Percentiles rank a stretch among this genome's conserved stretches.
Evolutionary conservation across 1,284 basidiomycete species (phyloP).

Genomic region (Phenoliferia sp.): DNA sequence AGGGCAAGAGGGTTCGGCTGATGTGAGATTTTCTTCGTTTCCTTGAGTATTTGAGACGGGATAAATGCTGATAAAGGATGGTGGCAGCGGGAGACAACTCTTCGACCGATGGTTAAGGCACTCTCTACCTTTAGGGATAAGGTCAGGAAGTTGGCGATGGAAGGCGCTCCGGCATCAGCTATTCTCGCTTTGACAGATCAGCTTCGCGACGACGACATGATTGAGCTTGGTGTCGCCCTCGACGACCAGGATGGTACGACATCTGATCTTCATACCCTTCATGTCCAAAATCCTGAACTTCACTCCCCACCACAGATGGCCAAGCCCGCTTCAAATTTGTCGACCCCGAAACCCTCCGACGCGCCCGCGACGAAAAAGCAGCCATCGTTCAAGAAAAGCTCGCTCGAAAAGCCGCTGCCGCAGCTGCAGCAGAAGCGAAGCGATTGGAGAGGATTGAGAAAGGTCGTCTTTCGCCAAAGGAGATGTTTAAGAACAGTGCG

Average conservation of each 20-base stretch:
- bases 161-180: constrained; percentile 57
- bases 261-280: neutral
- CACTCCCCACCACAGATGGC: constrained; percentile 58
- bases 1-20: constrained; percentile 44
- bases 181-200: constrained; percentile 81
- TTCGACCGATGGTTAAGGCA: constrained; percentile 84
- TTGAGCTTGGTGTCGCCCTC: constrained; percentile 87
- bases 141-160: constrained; percentile 77
- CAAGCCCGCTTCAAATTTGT: constrained; percentile 91
- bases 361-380: constrained; percentile 85
- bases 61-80: neutral
- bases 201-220: constrained; percentile 82
- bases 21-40: constrained; percentile 52
- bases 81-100: constrained; percentile 56
- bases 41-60: neutral
- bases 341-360: constrained; percentile 72
- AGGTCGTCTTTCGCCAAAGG: constrained; percentile 66
- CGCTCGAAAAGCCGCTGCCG: constrained; percentile 70
- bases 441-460: constrained; percentile 73
- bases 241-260: constrained; percentile 87
- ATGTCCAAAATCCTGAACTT: neutral
- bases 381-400: constrained; percentile 64
- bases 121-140: constrained; percentile 89
- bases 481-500: constrained; percentile 65
- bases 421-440: constrained; percentile 68